Evolutionary conservation across 106 monocot species (phyloP), one percentile per base, ranked within the genome.

Genomic region (Allium sativum): DNA sequence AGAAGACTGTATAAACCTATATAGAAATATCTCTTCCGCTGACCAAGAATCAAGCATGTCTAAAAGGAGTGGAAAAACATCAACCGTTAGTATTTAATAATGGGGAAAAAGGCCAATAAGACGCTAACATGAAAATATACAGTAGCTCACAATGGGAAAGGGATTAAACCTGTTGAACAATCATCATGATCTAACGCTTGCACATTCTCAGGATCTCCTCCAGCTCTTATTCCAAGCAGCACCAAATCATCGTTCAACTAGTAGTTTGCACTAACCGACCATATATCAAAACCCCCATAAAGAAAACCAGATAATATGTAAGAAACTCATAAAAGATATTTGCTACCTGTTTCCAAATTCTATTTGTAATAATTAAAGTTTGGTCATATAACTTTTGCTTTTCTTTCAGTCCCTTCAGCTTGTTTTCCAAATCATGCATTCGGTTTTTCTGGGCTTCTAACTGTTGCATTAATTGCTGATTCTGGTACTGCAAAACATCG

Each of bases 271-370:
- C 21, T 21, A 52, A 55, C 13, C 43, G 7, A 66, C 40, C 48
- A 15, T 11, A 16, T 48, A 6, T 58, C 14, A 16, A 18, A 75
- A 45, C 65, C 3, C 41, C 3, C 3, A 44, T 17, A n/a, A 17
- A 10, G 57, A 40, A 73, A 74, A 60, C 42, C 53, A 56, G 42
- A 9, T n/a, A 41, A 50, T 50, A 50, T 8, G 17, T 60, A 65
- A n/a, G 16, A 3, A 57, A 42, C 19, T 21, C 12, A 42, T 10
- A 66, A 12, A 21, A 42, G 20, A 59, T 55, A 56, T 59, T 68
- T 18, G 45, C 68, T 53, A 98, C 96, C 91, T 85, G 96, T 73
- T 91, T 98, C 96, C 96, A 98, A 51, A 88, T 82, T 74, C 75
- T 91, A 69, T 98, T 98, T 50, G 85, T 44, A 44, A 70, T 64